phyloP scores from a whole-genome alignment of 2,329 filamentous ascomycete species.

The Fonsecaea pugnacius region DNA sequence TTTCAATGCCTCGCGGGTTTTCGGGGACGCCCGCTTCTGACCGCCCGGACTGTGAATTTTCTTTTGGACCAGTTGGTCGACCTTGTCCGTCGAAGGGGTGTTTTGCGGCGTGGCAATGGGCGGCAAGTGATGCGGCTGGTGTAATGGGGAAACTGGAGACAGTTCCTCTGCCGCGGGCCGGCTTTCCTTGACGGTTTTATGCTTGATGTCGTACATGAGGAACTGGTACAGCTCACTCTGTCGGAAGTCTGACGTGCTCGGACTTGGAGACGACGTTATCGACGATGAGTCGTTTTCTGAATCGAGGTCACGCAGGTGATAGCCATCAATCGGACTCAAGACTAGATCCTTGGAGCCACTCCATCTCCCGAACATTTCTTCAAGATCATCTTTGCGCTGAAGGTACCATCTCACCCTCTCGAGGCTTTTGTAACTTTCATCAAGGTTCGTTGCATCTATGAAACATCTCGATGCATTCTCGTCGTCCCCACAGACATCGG shows the following conservation, averaged over 20 bases:
- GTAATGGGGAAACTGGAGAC: background rate
- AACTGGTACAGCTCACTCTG: background rate
- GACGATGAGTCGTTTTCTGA: background rate
- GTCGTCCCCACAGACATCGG: conserved; percentile 17
- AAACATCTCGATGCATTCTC: conserved; percentile 16
- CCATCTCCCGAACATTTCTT: conserved; percentile 2
- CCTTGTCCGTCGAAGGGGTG: background rate
- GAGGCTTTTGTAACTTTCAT: conserved; percentile 15
- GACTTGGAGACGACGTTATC: background rate
- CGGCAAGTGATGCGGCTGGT: background rate
- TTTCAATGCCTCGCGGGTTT: background rate
- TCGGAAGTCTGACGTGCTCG: background rate
- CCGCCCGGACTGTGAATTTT: background rate
- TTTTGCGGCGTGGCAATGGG: conserved; percentile 3
- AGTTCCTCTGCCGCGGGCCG: background rate
- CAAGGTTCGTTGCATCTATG: conserved; percentile 16
- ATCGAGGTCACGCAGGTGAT: background rate
- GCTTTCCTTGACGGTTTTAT: background rate
- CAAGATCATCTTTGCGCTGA: background rate
- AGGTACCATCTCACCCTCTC: conserved; percentile 22
- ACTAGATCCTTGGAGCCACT: background rate
- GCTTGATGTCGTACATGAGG: background rate
- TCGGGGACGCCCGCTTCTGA: background rate
- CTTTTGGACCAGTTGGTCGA: conserved; percentile 7
- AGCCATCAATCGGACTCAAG: background rate